phyloP scores from a whole-genome alignment of 1,139 yeast genomes.

The Kazachstania sp. region DNA sequence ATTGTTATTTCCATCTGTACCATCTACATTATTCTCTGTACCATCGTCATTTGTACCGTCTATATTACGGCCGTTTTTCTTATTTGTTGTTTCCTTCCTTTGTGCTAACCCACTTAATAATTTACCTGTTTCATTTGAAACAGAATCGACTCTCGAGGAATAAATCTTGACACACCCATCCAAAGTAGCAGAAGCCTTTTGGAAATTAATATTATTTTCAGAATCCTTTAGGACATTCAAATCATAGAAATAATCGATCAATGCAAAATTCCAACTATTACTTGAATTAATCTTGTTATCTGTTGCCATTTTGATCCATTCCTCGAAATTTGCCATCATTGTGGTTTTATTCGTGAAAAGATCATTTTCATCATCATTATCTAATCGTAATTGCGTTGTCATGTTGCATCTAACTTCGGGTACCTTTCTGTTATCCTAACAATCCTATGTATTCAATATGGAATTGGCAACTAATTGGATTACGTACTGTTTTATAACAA shows the following conservation, averaged over 20 bases:
- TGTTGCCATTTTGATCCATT: slow-evolving; percentile 85
- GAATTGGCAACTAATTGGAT: slow-evolving; percentile 39
- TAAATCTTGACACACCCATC: slow-evolving; percentile 85
- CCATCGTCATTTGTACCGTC: neutral
- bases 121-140: slow-evolving; percentile 83
- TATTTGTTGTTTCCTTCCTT: slow-evolving; percentile 10
- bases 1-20: neutral
- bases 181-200: slow-evolving; percentile 27
- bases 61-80: slow-evolving; percentile 1
- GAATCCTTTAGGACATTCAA: slow-evolving; percentile 29
- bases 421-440: too few relatives aligned
- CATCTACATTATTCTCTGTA: neutral
- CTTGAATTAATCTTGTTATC: slow-evolving; percentile 68
- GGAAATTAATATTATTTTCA: slow-evolving; percentile 28
- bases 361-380: slow-evolving; percentile 21
- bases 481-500: too few relatives aligned
- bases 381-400: slow-evolving; percentile 19
- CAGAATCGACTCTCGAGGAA: slow-evolving; percentile 82
- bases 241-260: slow-evolving; percentile 67
- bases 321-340: slow-evolving; percentile 68
- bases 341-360: slow-evolving; percentile 32
- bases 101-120: slow-evolving; percentile 58
- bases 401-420: slow-evolving; percentile 10
- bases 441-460: too few relatives aligned
- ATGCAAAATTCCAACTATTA: slow-evolving; percentile 73